Evolutionary conservation across 225 moss, liverwort and hornwort genomes (phyloP), one percentile per base, ranked within the genome.

Genomic region (Bryoerythrophyllum caledonicum): DNA sequence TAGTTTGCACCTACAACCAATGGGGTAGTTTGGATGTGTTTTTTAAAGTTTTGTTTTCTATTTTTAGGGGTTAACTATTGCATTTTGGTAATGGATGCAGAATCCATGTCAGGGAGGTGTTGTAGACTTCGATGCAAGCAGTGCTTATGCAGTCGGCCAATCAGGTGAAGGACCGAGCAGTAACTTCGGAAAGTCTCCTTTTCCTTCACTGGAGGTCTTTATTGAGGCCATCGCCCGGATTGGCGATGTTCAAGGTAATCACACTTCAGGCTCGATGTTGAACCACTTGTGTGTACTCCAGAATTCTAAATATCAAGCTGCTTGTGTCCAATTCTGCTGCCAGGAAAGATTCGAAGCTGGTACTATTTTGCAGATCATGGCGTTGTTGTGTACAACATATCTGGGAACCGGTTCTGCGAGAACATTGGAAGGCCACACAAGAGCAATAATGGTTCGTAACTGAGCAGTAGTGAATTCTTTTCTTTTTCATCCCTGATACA

Each of bases 311-410:
- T 67, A n/a, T 3, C 32, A 32, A 16, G 32, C 5, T 32, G 23
- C 65, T 75, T 20, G 35, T 79, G n/a, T 11, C 54, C 48, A 6
- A 16, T 48, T 48, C 27, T 80, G 80, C 88, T n/a, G n/a, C n/a
- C n/a, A 94, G 97, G 97, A n/a, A 95, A 77, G 74, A 91, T 99
- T 70, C 86, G 99, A 75, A 95, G 90, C 54, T 99, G 99, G 99
- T 99, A 95, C 61, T 83, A 93, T 88, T 99, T 99, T 81, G 82
- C 95, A 81, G 92, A 95, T 41, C 85, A 93, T 76, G 95, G 95
- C 63, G 91, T 99, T 26, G 87, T 99, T 63, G 95, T 99, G n/a
- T 99, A 99, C 81, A 99, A 99, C 77, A 95, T 99, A 17, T 90
- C 91, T 62, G 95, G 90, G 35, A 95, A 99, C 63, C 90, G 95